Base-by-base conservation (phyloP, 371 early-diverging fungal genomes). In the Basidiobolus meristosporus region DNA sequence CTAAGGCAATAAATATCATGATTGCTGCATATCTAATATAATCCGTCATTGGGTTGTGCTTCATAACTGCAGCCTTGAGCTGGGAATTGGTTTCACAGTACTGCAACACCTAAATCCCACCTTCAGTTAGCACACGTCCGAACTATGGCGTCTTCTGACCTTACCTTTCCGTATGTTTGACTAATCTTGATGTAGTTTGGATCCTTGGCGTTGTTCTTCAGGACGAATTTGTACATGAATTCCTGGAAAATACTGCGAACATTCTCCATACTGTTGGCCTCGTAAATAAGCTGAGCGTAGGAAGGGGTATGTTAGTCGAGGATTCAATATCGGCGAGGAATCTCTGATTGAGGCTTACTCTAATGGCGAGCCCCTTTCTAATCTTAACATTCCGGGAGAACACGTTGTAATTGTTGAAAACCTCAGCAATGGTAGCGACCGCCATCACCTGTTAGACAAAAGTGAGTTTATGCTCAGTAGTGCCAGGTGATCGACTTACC, bases 351-450 rank as follows among this genome's bases (percentile, higher is more conserved):
- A 2, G 3, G 3, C 83, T 85, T 38, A 90, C 59, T 53, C 77
- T 70, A 18, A 90, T 77, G 19, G 95, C 81, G 48, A 82, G 77
- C 5, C 92, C 92, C 52, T 91, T 90, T 43, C 93, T 83, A 49
- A 93, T 93, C 66, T 96, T 96, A 49, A 85, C 68, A 43, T 83
- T 81, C 28, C 54, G 52, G 26, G 61, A 62, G 48, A 80, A 87
- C 16, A 92, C 62, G 18, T 62, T 62, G 42, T 71, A 59, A 57
- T 90, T 90, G 63, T 86, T 83, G 51, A 81, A 89, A 30, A 89
- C 77, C 38, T 81, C 49, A 22, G 76, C 67, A 17, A 96, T 56
- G 1, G 93, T 83, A n/a, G 97, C 80, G 44, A 96, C 81, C 14
- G 97, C 97, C 97, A 93, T 93, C 18, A 86, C 54, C 70, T 69